Base-by-base conservation (phyloP, 2,329 filamentous ascomycete genomes). In the Neoscytalidium dimidiatum region DNA sequence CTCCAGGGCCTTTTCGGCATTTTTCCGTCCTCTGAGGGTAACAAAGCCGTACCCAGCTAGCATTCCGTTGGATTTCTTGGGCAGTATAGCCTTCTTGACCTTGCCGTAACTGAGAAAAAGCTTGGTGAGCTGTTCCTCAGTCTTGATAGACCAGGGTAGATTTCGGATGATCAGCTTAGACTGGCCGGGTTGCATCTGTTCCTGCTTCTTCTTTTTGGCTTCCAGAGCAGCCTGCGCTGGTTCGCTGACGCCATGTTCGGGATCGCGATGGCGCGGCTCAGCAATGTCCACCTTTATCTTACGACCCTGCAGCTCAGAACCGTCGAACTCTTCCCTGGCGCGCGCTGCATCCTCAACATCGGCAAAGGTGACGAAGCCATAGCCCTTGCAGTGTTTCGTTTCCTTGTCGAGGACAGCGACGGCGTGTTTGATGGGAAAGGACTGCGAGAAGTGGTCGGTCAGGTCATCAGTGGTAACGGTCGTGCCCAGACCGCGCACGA, bases 311-410 rank as follows among this genome's bases (percentile, higher is more conserved):
- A 97, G 86, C 28, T 87, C 81, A 51, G 90, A 84, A 67, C 92
- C 91, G 77, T 97, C 88, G 73, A 97, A 86, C 75, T 96, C 90
- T 65, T 90, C 86, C 74, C 91, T 86, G 19, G 95, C 96, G 68
- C 89, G 86, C 69, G 89, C 82, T 13, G 94, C 94, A 81, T 99
- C 95, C 69, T 97, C 94, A 31, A 91, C 86, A 75, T 99, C 95
- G 71, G 94, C 92, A 73, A 99, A 95, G 2, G 95, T 98, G 65
- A 99, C 94, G 78, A 99, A 99, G 62, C 95, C 95, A 77, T 93
- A 99, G 19, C 95, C 94, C 74, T 92, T 90, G 14, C 92, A 97
- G 70, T 89, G 83, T 74, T 97, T 97, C 1, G 94, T 96, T 69
- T 88, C 84, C 17, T 91, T 88, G 75, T 99, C 94, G 64, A 90